These are phyloP conservation scores for Pezicula radicicola DNA, from an alignment of 2,329 filamentous ascomycete genomes.

Conservation along the genomic window DNA sequence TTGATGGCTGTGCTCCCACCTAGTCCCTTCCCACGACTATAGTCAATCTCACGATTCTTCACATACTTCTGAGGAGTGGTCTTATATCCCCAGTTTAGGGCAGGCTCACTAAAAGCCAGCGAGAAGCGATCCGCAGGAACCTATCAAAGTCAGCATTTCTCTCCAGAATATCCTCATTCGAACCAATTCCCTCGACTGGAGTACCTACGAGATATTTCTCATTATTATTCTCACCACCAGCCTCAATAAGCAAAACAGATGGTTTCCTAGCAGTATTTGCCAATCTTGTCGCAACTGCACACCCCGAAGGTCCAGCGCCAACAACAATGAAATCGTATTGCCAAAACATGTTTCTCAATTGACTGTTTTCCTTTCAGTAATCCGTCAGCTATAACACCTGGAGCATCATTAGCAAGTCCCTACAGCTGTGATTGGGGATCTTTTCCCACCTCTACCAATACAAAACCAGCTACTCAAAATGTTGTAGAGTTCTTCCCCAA, in stretches of 20 bases:
- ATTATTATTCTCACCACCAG: constrained; percentile 48
- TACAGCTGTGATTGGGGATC: too few species aligned
- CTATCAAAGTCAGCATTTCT: too few species aligned
- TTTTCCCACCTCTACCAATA: too few species aligned
- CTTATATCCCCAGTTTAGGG: constrained; percentile 52
- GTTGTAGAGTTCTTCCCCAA: too few species aligned
- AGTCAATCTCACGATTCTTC: constrained; percentile 41
- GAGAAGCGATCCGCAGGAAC: constrained; percentile 53
- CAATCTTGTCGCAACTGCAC: constrained; percentile 50
- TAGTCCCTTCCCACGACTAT: constrained; percentile 47
- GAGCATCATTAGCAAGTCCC: too few species aligned
- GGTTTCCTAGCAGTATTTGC: constrained; percentile 44
- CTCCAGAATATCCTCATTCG: too few species aligned
- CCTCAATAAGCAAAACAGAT: constrained; percentile 57
- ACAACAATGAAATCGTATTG: constrained; percentile 16
- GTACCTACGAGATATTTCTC: constrained; percentile 32
- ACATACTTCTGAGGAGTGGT: constrained; percentile 43
- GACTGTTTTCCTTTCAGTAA: not conserved
- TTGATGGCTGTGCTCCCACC: constrained; percentile 53
- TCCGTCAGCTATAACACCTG: not conserved
- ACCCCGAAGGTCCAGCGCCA: constrained; percentile 56
- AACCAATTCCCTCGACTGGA: too few species aligned
- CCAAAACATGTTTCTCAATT: constrained; percentile 6
- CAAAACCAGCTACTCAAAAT: too few species aligned
- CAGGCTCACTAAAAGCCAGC: constrained; percentile 36